Base-by-base conservation (phyloP, 371 early-diverging fungal species). In the Parasitella parasitica region DNA sequence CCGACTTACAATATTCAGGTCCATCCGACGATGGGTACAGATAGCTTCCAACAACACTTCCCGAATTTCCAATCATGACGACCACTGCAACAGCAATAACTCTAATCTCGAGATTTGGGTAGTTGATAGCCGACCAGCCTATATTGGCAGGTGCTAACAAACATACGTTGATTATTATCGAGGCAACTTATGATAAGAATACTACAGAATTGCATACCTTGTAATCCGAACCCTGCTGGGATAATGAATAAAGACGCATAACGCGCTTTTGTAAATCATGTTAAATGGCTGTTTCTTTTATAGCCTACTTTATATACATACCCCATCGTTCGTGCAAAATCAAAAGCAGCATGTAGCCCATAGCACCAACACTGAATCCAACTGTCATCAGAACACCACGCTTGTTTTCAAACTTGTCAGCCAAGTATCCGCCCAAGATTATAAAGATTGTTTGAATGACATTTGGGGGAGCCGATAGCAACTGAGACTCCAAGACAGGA, bases 381-480 rank as follows among this genome's bases (percentile, higher is more conserved):
- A 35, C 26, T 5, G 50, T 35, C 13, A 72, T 60, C 48, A 76
- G n/a, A 11, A 59, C 27, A 20, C 63, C 66, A n/a, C 73, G 50
- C 36, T 63, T 71, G 24, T 63, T 61, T 8, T 57, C 54, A 52
- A 63, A 70, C 20, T 50, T 67, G 36, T 76, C 76, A 3, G 67
- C 51, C 20, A 70, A 22, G 46, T 43, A 70, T 1, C 76, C 76
- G 3, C 71, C 71, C 4, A 59, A 0, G 0, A 70, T 32, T 18
- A 63, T 61, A 35, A 57, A 43, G 11, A 70, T 22, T 4, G 64
- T 41, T 16, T 54, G 59, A 11, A 67, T 22, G 1, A 76, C 43
- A 52, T 63, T 64, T 2, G 79, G 79, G 27, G 79, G 79, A 0
- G 79, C 79, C 11, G 74, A 68, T 26, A 79, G 53, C 7, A 79